Evolutionary conservation across 352 stramenopile genomes (phyloP), one percentile per base, ranked within the genome.

Genomic region (Globisporangium recalcitrans): DNA sequence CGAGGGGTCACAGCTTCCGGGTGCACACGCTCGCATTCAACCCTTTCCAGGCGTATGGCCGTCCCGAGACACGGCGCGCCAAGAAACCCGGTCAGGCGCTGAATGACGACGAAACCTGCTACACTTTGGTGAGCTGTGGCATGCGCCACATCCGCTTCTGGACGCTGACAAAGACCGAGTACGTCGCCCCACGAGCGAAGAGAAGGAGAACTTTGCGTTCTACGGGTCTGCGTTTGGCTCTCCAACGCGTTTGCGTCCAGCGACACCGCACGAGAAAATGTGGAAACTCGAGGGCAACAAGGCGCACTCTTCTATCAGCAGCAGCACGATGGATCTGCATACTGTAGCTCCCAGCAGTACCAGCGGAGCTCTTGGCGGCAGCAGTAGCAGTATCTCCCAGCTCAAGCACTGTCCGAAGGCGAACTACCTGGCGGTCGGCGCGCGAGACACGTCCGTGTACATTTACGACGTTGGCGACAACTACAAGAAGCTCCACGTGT

Each of bases 211-310:
- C 16, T 84, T 74, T 55, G 82, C 78, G 16, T 91, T 89, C 65
- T 81, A 70, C 40, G 72, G 80, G 2, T 87, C 77, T 1, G 69
- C 75, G 2, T 91, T 91, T 67, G 82, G 82, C 24, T 65, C 76
- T 3, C 82, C 82, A 11, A 60, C 69, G 8, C 66, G 69, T 8
- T 38, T 87, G 29, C 72, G 76, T 34, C 79, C 81, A 42, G 64
- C 75, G n/a, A 81, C 78, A 10, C 79, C 74, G 3, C 81, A 78
- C 27, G 76, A 77, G 9, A 88, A 85, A 56, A 71, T 86, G 44
- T 91, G 82, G 82, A 87, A 83, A 57, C 74, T 91, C 29, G 79
- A 91, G 54, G 82, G 82, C 7, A 89, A 88, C 52, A 84, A 77
- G 21, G n/a, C 70, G 3, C 60, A 73, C 26, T 36, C 48, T 42